Conservation (phyloP, 169 alveolate genomes). For the Plasmodium billcollinsi region DNA sequence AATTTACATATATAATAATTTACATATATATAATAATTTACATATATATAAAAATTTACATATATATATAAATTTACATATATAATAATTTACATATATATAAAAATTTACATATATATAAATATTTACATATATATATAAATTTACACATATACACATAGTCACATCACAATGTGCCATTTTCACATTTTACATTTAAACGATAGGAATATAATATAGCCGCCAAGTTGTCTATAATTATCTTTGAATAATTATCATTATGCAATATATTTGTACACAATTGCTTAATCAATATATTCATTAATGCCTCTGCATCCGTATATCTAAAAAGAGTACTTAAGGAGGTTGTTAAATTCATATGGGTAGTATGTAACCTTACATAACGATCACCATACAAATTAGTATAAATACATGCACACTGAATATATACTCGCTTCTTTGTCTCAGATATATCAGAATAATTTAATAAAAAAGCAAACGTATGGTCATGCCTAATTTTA, state of each 20-base stretch:
- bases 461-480: constrained; percentile 79
- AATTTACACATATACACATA: neutral
- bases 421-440: constrained; percentile 77
- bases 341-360: constrained; percentile 77
- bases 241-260: constrained; percentile 62
- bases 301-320: constrained; percentile 79
- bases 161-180: neutral
- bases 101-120: neutral
- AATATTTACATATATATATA: neutral
- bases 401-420: constrained; percentile 84
- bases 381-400: constrained; percentile 77
- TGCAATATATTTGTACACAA: constrained; percentile 75
- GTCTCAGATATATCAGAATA: constrained; percentile 78
- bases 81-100: neutral
- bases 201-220: constrained; percentile 70
- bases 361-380: constrained; percentile 82
- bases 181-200: constrained; percentile 13
- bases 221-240: constrained; percentile 42
- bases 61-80: neutral
- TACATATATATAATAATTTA: neutral
- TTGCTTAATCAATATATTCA: constrained; percentile 78
- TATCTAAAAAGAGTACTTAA: constrained; percentile 78
- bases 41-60: neutral
- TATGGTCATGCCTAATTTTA: constrained; percentile 80
- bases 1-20: neutral